These are phyloP conservation scores for Clonostachys sp. DNA, from an alignment of 2,329 filamentous ascomycete genomes.

Conservation along the genomic window DNA sequence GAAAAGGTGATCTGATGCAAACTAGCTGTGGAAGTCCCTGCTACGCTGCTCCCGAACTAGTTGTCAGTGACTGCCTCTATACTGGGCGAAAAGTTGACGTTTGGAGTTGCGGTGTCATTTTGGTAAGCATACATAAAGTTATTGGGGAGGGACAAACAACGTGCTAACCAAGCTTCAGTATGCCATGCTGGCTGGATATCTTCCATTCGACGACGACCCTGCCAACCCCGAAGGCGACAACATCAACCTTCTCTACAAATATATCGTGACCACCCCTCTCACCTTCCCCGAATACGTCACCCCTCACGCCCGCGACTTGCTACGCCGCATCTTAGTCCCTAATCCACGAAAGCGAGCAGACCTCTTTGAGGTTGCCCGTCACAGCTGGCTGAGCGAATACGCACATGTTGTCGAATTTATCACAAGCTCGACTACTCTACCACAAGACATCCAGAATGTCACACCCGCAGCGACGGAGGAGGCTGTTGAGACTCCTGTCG, in stretches of 20 bases:
- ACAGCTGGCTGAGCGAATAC: conserved; percentile 97
- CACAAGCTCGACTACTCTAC: conserved; percentile 87
- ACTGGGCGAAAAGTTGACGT: conserved; percentile 97
- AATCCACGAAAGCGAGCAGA: conserved; percentile 94
- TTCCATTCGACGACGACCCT: conserved; percentile 97
- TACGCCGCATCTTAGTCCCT: conserved; percentile 89
- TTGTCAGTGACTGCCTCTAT: conserved; percentile 95
- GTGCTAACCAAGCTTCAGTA: conserved; percentile 56
- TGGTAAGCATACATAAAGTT: conserved; percentile 60
- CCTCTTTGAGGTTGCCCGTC: conserved; percentile 92
- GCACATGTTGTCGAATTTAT: conserved; percentile 96
- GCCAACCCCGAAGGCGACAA: conserved; percentile 98
- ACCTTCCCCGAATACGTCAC: conserved; percentile 99
- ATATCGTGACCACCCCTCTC: conserved; percentile 93
- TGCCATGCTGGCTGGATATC: conserved; percentile 95
- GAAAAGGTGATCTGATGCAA: conserved; percentile 95
- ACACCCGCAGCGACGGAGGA: conserved; percentile 60
- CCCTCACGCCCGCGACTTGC: conserved; percentile 86
- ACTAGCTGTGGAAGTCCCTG: conserved; percentile 98
- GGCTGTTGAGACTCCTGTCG: conserved; percentile 49
- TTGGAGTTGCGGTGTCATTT: conserved; percentile 97
- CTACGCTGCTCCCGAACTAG: conserved; percentile 93
- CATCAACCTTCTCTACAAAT: conserved; percentile 98
- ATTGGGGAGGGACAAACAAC: no score
- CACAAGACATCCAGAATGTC: conserved; percentile 78